Base-by-base conservation (phyloP, 345 rosid species). In the Syzygium grande region DNA sequence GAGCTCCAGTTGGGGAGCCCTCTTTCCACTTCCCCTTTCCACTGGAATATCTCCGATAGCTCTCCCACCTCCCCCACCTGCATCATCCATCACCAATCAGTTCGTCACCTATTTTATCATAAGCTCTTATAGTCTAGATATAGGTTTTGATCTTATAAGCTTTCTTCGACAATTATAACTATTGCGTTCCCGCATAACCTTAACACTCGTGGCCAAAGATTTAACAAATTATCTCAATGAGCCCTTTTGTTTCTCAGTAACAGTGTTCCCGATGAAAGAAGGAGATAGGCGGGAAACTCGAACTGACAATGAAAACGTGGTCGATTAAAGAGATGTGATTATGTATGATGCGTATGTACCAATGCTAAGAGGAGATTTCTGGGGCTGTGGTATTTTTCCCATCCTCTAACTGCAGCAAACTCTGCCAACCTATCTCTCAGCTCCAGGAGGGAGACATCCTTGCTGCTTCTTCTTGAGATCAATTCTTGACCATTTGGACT, bases 1-100 rank as follows among this genome's bases (percentile, higher is more conserved):
- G 87, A 51, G 84, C 68, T 90, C 97, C 97, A 94, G 65, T 91
- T 89, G 11, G 95, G 95, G 19, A 94, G 88, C 63, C 97, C 95
- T 86, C 89, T 94, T 53, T 89, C 92, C 11, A 94, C 97, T 87
- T 94, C 95, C 84, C 97, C 95, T 89, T 90, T 94, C 97, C 97
- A 94, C 78, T 93, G 94, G 87, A 94, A 94, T 88, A 94, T 92
- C 89, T 94, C 95, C 41, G 93, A 91, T 87, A 91, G 87, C 89
- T 91, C 97, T n/a, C 97, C 97, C 41, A 94, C 97, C 77, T 94
- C 97, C 53, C 97, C 97, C 80, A 95, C 97, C 97, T 95, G 87
- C 83, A 84, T 11, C 49, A 46, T 34, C 80, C 80, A 34, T 34
- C 19, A 41, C 41, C 80, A 56, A 80, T 51, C 22, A 30, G 23